These are phyloP conservation scores for Alnus rubra DNA, from an alignment of 306 rosid genomes.

Conservation along the genomic window DNA sequence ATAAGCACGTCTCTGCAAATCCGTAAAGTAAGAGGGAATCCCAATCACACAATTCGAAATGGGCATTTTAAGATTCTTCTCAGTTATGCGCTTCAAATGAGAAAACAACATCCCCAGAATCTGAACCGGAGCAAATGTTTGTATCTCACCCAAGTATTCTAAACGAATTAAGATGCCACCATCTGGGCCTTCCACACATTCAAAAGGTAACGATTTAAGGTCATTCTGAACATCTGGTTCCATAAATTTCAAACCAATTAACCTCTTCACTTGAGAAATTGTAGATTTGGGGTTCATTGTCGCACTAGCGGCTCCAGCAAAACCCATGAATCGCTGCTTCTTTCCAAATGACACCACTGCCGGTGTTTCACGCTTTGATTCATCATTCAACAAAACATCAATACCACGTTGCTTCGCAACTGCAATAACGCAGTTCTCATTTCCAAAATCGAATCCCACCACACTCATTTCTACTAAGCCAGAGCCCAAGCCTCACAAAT, in stretches of 20 bases:
- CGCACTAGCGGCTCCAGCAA: slow-evolving; percentile 56
- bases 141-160: slow-evolving; percentile 39
- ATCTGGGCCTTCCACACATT: slow-evolving; percentile 41
- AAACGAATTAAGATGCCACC: slow-evolving; percentile 51
- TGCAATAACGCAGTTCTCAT: slow-evolving; percentile 58
- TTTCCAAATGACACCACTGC: slow-evolving; percentile 52
- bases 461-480: slow-evolving; percentile 41
- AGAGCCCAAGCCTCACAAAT: not conserved
- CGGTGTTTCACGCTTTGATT: slow-evolving; percentile 58
- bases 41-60: slow-evolving; percentile 57
- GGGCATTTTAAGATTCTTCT: slow-evolving; percentile 42
- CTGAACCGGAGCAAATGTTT: slow-evolving; percentile 45
- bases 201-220: slow-evolving; percentile 40
- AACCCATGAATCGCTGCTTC: slow-evolving; percentile 63
- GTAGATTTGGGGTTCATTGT: slow-evolving; percentile 53
- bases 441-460: slow-evolving; percentile 60
- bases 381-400: slow-evolving; percentile 57
- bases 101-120: slow-evolving; percentile 54
- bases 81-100: slow-evolving; percentile 45
- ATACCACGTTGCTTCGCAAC: slow-evolving; percentile 59
- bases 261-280: slow-evolving; percentile 57
- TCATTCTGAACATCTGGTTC: slow-evolving; percentile 43
- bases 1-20: slow-evolving; percentile 50
- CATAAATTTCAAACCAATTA: slow-evolving; percentile 38
- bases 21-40: slow-evolving; percentile 53